Conservation (phyloP, 257 asterid genomes). For the Anisodus acutangulus region DNA sequence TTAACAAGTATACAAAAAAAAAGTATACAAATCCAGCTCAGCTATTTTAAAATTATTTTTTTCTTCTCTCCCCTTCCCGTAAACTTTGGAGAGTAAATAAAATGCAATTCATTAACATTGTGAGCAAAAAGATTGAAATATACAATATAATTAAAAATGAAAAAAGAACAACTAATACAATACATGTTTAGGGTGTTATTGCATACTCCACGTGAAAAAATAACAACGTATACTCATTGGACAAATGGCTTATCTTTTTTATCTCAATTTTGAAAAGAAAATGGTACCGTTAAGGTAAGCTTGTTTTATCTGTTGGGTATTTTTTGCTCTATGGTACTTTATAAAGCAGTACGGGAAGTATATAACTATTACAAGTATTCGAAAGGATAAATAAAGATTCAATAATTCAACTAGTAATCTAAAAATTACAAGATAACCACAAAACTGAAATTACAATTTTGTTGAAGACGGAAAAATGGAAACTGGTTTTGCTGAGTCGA, state of each 20-base stretch:
- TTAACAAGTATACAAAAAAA: not conserved
- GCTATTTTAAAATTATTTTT: not conserved
- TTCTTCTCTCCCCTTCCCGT: not conserved
- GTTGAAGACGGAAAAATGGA: no score
- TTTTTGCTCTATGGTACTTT: no score
- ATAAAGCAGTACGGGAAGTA: no score
- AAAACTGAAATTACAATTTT: no score
- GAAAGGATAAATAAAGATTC: no score
- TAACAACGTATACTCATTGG: not conserved
- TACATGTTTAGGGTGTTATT: not conserved
- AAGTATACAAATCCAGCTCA: not conserved
- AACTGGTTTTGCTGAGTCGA: no score
- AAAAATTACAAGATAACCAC: no score
- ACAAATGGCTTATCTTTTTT: not conserved
- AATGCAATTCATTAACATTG: not conserved
- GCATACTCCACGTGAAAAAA: not conserved
- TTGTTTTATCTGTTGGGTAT: conserved; percentile 5
- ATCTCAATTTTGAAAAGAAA: not conserved
- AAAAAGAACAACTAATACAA: not conserved
- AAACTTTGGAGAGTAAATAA: not conserved
- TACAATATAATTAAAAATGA: not conserved
- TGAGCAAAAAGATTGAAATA: not conserved
- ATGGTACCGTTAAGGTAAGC: not conserved
- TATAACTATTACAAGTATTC: no score
- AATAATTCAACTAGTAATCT: no score